Evolutionary conservation across 164 flowering plant genomes (phyloP).

Genomic region (Umbellularia californica): DNA sequence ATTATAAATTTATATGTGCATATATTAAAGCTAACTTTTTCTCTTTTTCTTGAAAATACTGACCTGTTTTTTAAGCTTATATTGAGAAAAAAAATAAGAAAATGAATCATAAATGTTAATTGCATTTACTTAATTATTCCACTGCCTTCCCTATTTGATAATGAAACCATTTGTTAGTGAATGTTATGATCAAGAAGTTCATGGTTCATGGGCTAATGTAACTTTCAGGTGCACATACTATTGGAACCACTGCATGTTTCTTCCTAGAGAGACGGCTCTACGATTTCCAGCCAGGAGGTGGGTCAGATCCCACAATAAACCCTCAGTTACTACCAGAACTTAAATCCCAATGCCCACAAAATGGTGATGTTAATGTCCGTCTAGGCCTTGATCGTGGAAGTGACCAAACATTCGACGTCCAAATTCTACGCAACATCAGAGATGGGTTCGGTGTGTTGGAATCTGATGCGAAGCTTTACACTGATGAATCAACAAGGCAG

Average conservation of each 20-base stretch:
- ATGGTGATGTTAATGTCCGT: constrained; percentile 48
- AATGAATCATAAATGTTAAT: too few species aligned
- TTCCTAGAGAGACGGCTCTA: constrained; percentile 68
- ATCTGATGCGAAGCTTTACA: constrained; percentile 60
- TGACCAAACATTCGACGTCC: constrained; percentile 39
- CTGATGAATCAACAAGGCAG: constrained; percentile 34
- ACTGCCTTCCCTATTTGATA: neutral
- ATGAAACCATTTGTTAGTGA: neutral
- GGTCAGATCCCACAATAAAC: constrained; percentile 63
- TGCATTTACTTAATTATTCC: neutral
- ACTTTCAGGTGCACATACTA: constrained; percentile 70
- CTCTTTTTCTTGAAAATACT: too few species aligned
- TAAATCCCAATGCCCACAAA: constrained; percentile 39
- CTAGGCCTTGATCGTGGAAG: constrained; percentile 49
- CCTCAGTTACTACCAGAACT: constrained; percentile 51
- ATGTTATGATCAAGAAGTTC: neutral
- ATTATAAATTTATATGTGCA: too few species aligned
- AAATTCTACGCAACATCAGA: constrained; percentile 49
- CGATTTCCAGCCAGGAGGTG: constrained; percentile 38
- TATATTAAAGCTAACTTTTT: too few species aligned
- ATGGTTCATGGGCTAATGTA: neutral
- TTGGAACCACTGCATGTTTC: constrained; percentile 88
- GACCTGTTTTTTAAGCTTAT: too few species aligned
- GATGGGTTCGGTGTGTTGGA: constrained; percentile 61
- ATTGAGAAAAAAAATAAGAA: too few species aligned